Evolutionary conservation across 129 eudicot species (phyloP).

Genomic region (Ambrosia artemisiifolia): DNA sequence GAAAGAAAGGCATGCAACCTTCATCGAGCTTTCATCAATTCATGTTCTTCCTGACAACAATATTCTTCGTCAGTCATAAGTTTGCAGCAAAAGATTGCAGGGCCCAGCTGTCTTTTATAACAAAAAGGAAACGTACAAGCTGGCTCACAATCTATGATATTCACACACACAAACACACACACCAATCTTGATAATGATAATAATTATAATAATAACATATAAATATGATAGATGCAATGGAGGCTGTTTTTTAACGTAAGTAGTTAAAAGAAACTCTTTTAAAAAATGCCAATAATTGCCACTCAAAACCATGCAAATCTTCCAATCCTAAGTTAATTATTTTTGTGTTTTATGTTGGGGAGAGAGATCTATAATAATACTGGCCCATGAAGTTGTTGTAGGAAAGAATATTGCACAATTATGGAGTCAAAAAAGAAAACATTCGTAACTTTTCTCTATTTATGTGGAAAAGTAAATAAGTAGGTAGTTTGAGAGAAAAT

Average conservation of each 20-base stretch:
- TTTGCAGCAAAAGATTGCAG: conserved; percentile 28
- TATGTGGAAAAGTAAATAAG: conserved; percentile 4
- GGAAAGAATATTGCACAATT: conserved; percentile 17
- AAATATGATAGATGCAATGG: not conserved
- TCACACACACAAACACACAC: not conserved
- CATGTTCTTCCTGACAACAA: conserved; percentile 24
- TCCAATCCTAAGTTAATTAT: conserved; percentile 12
- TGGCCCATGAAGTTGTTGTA: not conserved
- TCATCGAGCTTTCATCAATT: not conserved
- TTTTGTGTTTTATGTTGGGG: conserved; percentile 3
- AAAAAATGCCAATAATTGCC: conserved; percentile 20
- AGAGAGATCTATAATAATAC: conserved; percentile 14
- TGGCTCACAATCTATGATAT: not conserved
- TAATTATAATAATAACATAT: not conserved
- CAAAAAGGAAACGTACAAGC: conserved; percentile 4
- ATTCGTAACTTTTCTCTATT: not conserved
- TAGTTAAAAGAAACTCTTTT: conserved; percentile 1
- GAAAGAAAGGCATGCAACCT: conserved; percentile 11
- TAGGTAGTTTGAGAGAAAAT: conserved; percentile 10
- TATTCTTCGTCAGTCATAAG: conserved; percentile 23
- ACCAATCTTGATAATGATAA: not conserved
- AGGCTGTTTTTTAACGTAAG: conserved; percentile 8
- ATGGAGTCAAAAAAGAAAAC: conserved; percentile 6
- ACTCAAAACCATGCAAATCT: conserved; percentile 30
- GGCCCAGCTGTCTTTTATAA: conserved; percentile 2